Base-by-base conservation (phyloP, 1,284 basidiomycete species). In the Salmacisia buchloeana region DNA sequence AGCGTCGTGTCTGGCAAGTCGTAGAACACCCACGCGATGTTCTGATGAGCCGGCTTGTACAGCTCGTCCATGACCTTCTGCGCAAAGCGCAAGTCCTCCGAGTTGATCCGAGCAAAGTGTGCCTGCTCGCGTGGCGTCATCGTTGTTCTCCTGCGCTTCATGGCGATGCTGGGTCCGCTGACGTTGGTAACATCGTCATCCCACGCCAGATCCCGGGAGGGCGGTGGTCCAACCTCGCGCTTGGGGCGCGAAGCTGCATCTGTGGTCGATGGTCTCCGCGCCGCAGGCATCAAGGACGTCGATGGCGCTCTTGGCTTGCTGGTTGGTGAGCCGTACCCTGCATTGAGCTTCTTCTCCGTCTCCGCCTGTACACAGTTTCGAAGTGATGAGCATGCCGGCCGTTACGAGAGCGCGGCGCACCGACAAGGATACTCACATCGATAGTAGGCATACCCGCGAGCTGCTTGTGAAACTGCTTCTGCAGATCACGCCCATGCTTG, bases 181-280 rank as follows among this genome's bases (percentile, higher is more conserved):
- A 67, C 61, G 57, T 67, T 70, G n/a, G 63, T 64, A 58, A 80
- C 72, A 46, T 81, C 84, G 74, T 92, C 90, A 33, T 86, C 84
- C 78, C 93, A 96, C 0, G 89, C 86, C 23, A 96, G 82, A 73
- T 97, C 94, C 80, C 92, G 93, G 0, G 92, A 88, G 15, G 92
- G 88, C 21, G 94, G 94, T 12, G 94, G 92, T 75, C 97, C 93
- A 41, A 97, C 94, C 80, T 97, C 94, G 60, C 94, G 90, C 82
- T 97, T 97, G 0, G 94, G 94, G 23, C 94, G 87, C n/a, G 86
- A 85, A 39, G 83, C 81, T 66, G 86, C 82, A 49, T 83, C 83
- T 31, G 81, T 80, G n/a, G 82, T 81, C 12, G 80, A 81, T 18
- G 86, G 87, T 33, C 49, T 29, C n/a, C 49, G 25, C 9, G 49